Base-by-base conservation (phyloP, 2,329 filamentous ascomycete species). In the Fusarium incarnatum region DNA sequence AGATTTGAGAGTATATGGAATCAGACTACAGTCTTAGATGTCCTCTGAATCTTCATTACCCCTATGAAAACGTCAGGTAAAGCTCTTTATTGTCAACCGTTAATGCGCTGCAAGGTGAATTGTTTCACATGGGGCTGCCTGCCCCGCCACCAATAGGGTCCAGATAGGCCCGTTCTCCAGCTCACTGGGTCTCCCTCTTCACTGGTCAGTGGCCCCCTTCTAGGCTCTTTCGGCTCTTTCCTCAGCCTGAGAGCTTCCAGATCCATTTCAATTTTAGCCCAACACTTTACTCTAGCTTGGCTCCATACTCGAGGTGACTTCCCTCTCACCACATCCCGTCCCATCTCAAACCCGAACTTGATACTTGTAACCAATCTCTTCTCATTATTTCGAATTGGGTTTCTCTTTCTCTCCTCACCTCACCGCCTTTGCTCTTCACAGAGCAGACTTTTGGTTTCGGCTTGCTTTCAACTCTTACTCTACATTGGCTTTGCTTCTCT, bases 221-320 rank as follows among this genome's bases (percentile, higher is more conserved):
- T n/a, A 40, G 46, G 32, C 50, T 40, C 49, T 71, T 55, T 71
- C 53, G 64, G 68, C 45, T 65, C 63, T 49, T 49, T 69, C 58
- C 56, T 71, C 64, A 69, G 66, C 60, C 68, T 66, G 55, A 67
- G 68, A 68, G 68, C 68, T 71, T 50, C 62, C 60, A 71, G 61
- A 59, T 71, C 71, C 71, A 71, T 71, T 50, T 66, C 60, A 71
- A 65, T 71, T 71, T 71, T 71, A 71, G 68, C 68, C 68, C 68
- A 71, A 71, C 68, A 69, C 64, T 66, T 65, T 57, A 41, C 48
- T 49, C 22, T 25, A 48, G 46, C 27, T 48, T 22, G 28, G 28
- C 46, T 49, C 45, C 45, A 47, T 47, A 47, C 45, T 32, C 25
- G 48, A 50, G 48, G 45, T 47, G 45, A 50, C 50, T 58, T 64